Conservation (phyloP, 306 rosid species). For the Lotus japonicus region DNA sequence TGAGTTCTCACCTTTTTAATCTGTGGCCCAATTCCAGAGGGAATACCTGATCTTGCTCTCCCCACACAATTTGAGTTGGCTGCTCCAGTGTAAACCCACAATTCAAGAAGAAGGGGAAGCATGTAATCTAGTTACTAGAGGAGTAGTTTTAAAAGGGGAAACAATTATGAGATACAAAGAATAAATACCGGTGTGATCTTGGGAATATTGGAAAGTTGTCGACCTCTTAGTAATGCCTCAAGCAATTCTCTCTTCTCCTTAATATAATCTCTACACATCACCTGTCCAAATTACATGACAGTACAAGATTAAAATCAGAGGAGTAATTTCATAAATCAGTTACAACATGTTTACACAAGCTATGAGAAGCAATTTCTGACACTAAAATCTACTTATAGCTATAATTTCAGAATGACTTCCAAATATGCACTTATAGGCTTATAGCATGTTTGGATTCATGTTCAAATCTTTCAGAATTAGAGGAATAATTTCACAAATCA, state of each 20-base stretch:
- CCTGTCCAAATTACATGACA: conserved; percentile 30
- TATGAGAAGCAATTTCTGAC: no score
- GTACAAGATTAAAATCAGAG: not conserved
- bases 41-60: conserved; percentile 60
- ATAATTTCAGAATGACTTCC: no score
- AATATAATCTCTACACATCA: conserved; percentile 44
- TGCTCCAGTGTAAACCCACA: conserved; percentile 23
- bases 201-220: conserved; percentile 43
- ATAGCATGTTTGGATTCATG: no score
- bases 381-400: no score
- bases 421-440: no score
- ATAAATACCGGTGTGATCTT: conserved; percentile 34
- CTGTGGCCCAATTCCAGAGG: conserved; percentile 59
- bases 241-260: conserved; percentile 48
- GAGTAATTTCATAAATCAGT: not conserved
- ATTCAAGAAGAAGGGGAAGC: not conserved
- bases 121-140: not conserved
- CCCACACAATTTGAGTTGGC: conserved; percentile 55
- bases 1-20: conserved; percentile 39
- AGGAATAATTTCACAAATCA: no score
- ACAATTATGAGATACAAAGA: not conserved
- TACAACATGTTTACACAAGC: not conserved
- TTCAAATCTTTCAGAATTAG: no score
- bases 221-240: conserved; percentile 34
- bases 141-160: no score